Conservation (phyloP, 1,284 basidiomycete genomes). For the Sphagnurus paluster region DNA sequence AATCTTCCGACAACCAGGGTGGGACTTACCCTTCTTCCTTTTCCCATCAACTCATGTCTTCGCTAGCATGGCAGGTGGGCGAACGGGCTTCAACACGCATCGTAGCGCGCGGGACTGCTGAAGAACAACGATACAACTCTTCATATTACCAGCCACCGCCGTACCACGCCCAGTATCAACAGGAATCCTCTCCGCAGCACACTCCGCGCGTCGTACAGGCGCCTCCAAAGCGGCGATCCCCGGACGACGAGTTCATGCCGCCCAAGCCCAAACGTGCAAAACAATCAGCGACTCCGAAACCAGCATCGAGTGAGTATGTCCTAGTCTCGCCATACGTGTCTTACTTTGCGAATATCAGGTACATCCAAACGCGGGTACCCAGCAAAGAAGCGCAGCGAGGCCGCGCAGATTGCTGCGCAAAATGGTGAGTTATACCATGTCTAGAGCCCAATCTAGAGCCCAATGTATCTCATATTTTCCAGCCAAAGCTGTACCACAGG, state of each 20-base stretch:
- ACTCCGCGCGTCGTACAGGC: constrained; percentile 12
- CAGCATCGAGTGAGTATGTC: constrained; percentile 23
- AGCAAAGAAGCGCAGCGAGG: constrained; percentile 67
- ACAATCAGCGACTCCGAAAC: constrained; percentile 20
- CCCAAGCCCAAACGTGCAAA: constrained; percentile 30
- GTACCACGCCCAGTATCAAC: not conserved
- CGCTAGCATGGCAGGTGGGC: constrained; percentile 45
- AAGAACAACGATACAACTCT: constrained; percentile 7
- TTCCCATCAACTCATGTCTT: constrained; percentile 1
- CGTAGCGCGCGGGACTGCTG: constrained; percentile 46
- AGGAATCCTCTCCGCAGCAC: not conserved
- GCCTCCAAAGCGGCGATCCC: constrained; percentile 14
- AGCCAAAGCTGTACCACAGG: constrained; percentile 50
- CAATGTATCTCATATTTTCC: constrained; percentile 18
- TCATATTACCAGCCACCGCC: constrained; percentile 5
- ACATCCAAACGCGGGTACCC: constrained; percentile 63
- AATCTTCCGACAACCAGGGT: constrained; percentile 17
- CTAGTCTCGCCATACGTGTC: not conserved
- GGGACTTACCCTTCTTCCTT: not conserved
- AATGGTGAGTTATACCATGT: constrained; percentile 45
- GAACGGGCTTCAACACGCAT: constrained; percentile 59
- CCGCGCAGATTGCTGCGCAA: constrained; percentile 56
- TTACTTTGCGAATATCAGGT: constrained; percentile 26
- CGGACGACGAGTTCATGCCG: constrained; percentile 24
- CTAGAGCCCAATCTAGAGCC: constrained; percentile 8